Evolutionary conservation across 768 basidiomycete species (phyloP).

Genomic region (Calocera cornea): DNA sequence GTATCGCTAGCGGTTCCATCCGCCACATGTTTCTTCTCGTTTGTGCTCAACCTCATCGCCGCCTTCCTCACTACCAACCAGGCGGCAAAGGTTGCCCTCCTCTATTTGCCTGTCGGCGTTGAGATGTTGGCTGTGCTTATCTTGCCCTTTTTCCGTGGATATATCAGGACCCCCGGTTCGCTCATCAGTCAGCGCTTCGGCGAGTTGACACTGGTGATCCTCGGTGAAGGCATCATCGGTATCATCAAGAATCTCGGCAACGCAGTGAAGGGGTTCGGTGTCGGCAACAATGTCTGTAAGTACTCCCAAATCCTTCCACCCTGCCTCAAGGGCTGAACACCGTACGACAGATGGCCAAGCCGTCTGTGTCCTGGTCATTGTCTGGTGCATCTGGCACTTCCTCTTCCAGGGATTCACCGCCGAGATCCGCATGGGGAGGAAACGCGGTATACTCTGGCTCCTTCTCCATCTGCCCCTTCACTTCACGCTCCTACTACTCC

Average conservation of each 20-base stretch:
- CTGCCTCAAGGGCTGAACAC: background rate
- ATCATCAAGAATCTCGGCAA: background rate
- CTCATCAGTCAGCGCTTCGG: background rate
- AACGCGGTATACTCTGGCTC: background rate
- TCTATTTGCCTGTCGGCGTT: background rate
- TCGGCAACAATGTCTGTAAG: background rate
- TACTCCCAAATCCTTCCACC: background rate
- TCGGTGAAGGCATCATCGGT: background rate
- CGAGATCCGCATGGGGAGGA: background rate
- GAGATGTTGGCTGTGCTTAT: background rate
- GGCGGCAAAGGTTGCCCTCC: background rate
- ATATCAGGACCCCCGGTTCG: background rate
- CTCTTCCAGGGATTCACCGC: background rate
- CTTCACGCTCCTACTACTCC: background rate
- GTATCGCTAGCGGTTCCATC: background rate
- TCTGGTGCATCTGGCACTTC: background rate
- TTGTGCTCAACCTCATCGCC: background rate
- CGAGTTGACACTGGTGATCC: background rate
- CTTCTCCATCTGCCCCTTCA: background rate
- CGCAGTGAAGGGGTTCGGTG: background rate
- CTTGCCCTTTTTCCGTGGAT: background rate
- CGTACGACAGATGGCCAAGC: background rate
- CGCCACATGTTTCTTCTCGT: background rate
- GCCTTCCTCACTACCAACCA: background rate
- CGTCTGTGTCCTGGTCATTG: background rate